These are phyloP conservation scores for Lecanosticta acicola DNA, from an alignment of 2,329 filamentous ascomycete species.

Conservation along the genomic window DNA sequence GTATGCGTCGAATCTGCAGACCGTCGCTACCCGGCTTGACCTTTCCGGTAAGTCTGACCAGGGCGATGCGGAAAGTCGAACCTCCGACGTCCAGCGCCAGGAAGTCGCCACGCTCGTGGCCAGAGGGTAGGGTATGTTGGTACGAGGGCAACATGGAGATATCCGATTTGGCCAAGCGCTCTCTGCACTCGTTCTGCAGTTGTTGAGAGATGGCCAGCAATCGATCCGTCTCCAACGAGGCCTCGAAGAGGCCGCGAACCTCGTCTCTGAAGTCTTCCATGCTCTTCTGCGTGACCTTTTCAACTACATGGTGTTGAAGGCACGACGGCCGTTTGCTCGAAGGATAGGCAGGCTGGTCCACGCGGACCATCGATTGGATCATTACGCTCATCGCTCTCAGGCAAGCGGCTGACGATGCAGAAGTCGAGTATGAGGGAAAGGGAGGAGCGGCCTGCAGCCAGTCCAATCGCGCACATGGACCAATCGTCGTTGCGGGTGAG, in stretches of 20 bases:
- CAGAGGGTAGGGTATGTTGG: conserved; percentile 56
- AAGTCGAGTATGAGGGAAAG: conserved; percentile 19
- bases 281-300: conserved; percentile 37
- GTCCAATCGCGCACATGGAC: conserved; percentile 19
- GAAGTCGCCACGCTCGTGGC: conserved; percentile 54
- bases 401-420: conserved; percentile 19
- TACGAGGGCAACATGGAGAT: conserved; percentile 63
- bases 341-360: conserved; percentile 14
- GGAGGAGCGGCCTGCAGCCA: conserved; percentile 17
- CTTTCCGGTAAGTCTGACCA: conserved; percentile 51
- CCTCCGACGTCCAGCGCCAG: conserved; percentile 60
- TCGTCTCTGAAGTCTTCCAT: conserved; percentile 46
- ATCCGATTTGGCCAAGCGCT: conserved; percentile 51
- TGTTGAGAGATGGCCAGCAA: conserved; percentile 41
- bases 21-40: conserved; percentile 27
- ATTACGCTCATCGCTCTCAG: conserved; percentile 24
- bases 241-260: conserved; percentile 40
- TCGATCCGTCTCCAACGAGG: conserved; percentile 37
- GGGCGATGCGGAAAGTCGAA: conserved; percentile 59
- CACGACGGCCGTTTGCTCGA: conserved; percentile 25
- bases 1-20: conserved; percentile 52
- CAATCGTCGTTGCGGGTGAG: background rate
- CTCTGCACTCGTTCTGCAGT: conserved; percentile 48
- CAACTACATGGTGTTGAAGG: conserved; percentile 34
- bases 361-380: conserved; percentile 21